These are phyloP conservation scores for Cucurbita argyrosperma DNA, from an alignment of 306 rosid genomes.

Conservation along the genomic window DNA sequence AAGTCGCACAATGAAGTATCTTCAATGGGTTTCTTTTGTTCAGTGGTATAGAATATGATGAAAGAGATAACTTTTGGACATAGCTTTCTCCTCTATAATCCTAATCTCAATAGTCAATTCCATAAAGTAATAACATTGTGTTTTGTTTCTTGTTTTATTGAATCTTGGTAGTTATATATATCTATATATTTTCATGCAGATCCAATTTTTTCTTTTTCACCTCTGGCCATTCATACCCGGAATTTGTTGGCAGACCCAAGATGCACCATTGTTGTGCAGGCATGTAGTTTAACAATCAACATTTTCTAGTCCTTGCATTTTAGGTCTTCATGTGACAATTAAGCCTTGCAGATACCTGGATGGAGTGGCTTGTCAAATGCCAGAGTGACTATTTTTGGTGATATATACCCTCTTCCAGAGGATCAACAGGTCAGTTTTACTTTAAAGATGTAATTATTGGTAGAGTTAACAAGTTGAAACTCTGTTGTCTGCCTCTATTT, in stretches of 20 bases:
- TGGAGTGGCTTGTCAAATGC: constrained; percentile 99
- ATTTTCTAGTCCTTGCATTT: constrained; percentile 5
- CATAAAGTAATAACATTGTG: background rate
- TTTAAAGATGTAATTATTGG: background rate
- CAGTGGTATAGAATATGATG: background rate
- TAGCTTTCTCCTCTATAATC: background rate
- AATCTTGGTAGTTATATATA: background rate
- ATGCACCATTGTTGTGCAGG: constrained; percentile 99
- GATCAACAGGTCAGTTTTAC: constrained; percentile 56
- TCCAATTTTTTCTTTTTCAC: constrained; percentile 95
- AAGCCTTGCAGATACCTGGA: constrained; percentile 71
- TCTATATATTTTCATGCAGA: constrained; percentile 25
- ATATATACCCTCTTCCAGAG: constrained; percentile 90
- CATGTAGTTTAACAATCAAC: constrained; percentile 17
- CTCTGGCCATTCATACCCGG: constrained; percentile 92
- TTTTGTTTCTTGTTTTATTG: background rate
- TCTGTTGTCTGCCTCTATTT: background rate
- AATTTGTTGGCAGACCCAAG: constrained; percentile 89
- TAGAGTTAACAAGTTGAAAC: background rate
- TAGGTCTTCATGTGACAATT: constrained; percentile 23
- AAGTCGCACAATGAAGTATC: background rate
- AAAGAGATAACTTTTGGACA: background rate
- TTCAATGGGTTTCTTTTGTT: background rate
- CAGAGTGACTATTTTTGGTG: constrained; percentile 96
- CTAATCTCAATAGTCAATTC: background rate